Evolutionary conservation across 345 rosid species (phyloP).

Genomic region (Aegle marmelos): DNA sequence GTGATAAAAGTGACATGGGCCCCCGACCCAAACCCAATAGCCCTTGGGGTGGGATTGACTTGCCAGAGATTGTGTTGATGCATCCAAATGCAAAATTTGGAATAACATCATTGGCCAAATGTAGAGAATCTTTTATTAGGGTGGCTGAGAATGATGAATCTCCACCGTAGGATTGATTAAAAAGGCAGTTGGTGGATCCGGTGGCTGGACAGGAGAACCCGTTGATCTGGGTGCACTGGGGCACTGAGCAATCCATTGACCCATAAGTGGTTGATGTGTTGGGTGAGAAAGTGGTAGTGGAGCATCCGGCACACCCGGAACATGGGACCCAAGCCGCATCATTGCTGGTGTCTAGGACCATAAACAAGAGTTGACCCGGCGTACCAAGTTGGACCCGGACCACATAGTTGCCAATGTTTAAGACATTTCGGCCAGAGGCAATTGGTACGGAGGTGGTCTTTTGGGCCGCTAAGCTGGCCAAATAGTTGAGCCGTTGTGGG

Average conservation of each 20-base stretch:
- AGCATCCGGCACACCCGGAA: slow-evolving; percentile 66
- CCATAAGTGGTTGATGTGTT: slow-evolving; percentile 52
- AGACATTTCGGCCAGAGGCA: slow-evolving; percentile 54
- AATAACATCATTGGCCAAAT: slow-evolving; percentile 42
- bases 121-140: slow-evolving; percentile 56
- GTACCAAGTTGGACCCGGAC: slow-evolving; percentile 72
- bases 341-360: slow-evolving; percentile 83
- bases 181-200: slow-evolving; percentile 46
- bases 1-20: slow-evolving; percentile 63
- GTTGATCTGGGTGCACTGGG: slow-evolving; percentile 63
- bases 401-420: slow-evolving; percentile 58
- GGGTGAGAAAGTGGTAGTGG: slow-evolving; percentile 45
- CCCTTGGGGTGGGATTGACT: slow-evolving; percentile 77
- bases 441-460: slow-evolving; percentile 56
- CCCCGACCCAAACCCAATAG: slow-evolving; percentile 87
- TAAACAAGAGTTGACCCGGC: slow-evolving; percentile 72
- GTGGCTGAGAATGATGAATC: slow-evolving; percentile 70
- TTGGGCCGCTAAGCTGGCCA: slow-evolving; percentile 48
- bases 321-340: slow-evolving; percentile 82
- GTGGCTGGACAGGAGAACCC: slow-evolving; percentile 68
- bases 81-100: slow-evolving; percentile 67
- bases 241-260: slow-evolving; percentile 57
- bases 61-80: slow-evolving; percentile 47
- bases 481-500: slow-evolving; percentile 54
- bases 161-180: slow-evolving; percentile 87